Base-by-base conservation (phyloP, 1,284 basidiomycete genomes). In the Pyrrhoderma noxium region DNA sequence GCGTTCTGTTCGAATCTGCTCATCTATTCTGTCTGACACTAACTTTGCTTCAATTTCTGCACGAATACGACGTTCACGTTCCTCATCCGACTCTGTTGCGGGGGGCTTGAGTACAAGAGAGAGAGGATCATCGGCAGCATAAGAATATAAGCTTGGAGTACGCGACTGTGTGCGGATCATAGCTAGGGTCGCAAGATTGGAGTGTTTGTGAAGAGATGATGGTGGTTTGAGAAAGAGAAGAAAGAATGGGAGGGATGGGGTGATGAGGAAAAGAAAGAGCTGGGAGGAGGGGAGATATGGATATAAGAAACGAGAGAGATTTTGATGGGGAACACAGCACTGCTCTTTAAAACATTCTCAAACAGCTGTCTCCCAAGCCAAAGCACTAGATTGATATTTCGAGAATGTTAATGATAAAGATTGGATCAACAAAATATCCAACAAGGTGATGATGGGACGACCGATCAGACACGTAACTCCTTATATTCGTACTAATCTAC, bases 11-110 rank as follows among this genome's bases (percentile, higher is more conserved):
- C 78, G 76, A 48, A 90, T 70, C 60, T 88, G 76, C 63, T 89
- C 87, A 65, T 90, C 87, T 57, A 90, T 90, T 64, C 74, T 74
- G 57, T 89, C 86, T 47, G 83, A 88, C 56, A 85, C 70, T 49
- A 77, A 75, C 62, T 80, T 81, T 11, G 86, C 85, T 57, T 88
- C 82, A 1, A 79, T 78, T 66, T 90, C 87, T 25, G 70, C 63
- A 54, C 74, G 68, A 21, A 87, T 72, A 54, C 87, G 75, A 31
- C 65, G 55, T 51, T 72, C 67, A 43, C 82, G 78, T 61, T 89
- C 80, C 0, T 67, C 60, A 1, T 82, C 79, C 0, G 80, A 77
- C 68, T 90, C 87, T n/a, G 73, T 66, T 7, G 72, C 62, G 2
- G 85, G 74, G 0, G 87, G 85, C 49, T 77, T 76, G 56, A 88